Percentiles rank a stretch among this genome's conserved stretches.
Conservation (phyloP, 73 alveolate genomes). For the Breviolum minutum region DNA sequence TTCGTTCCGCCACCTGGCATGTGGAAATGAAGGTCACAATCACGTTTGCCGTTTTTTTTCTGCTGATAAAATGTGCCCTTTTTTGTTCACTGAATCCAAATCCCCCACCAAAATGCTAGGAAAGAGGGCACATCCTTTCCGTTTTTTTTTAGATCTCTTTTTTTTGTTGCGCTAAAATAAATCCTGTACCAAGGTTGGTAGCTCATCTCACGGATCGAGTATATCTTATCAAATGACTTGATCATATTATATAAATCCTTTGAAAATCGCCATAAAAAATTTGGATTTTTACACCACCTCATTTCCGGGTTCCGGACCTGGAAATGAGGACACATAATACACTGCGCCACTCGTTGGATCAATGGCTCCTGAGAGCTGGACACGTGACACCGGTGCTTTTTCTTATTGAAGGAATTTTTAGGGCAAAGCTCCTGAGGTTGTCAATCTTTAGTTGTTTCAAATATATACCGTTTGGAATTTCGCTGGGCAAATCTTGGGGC, state of each 20-base stretch:
- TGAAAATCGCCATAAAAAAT: not conserved
- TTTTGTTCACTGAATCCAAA: too few relatives aligned
- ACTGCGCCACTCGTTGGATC: conserved; percentile 91
- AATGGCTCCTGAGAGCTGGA: conserved; percentile 59
- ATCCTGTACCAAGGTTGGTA: not conserved
- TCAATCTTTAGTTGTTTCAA: too few relatives aligned
- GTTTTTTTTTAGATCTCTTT: not conserved
- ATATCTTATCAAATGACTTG: too few relatives aligned
- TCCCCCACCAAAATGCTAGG: not conserved
- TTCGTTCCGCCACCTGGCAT: conserved; percentile 87
- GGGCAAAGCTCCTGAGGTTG: too few relatives aligned
- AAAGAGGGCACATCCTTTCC: not conserved
- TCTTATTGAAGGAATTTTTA: too few relatives aligned
- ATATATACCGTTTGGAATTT: too few relatives aligned
- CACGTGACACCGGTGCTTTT: too few relatives aligned
- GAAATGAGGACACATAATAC: conserved; percentile 96
- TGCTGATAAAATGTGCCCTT: too few relatives aligned
- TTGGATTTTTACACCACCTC: not conserved
- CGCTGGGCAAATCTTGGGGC: too few relatives aligned
- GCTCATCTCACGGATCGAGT: too few relatives aligned
- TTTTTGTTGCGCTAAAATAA: too few relatives aligned
- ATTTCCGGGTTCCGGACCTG: conserved; percentile 80
- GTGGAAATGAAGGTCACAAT: not conserved
- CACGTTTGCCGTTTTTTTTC: not conserved
- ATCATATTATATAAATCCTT: too few relatives aligned